A percentile compares a stretch with the other conserved stretches of the same genome.
phyloP scores from a whole-genome alignment of 352 stramenopile species.

The Globisporangium spinosum region DNA sequence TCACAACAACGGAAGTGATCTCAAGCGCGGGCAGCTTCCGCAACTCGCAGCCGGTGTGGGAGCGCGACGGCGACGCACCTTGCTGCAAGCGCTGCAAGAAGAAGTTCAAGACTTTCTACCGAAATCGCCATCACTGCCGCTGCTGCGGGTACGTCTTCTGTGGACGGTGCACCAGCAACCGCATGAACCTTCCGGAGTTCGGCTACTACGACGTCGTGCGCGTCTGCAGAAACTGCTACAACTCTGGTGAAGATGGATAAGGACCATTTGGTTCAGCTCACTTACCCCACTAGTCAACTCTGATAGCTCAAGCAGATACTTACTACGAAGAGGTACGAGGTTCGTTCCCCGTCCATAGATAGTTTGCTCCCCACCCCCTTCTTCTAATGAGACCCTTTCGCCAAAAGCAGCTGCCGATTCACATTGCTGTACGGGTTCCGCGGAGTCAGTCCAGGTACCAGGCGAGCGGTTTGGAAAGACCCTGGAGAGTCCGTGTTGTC shows the following conservation, averaged over 20 bases:
- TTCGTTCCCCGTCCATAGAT: background rate
- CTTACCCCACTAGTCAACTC: background rate
- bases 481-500: conserved; percentile 9
- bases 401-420: conserved; percentile 41
- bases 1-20: conserved; percentile 68
- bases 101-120: conserved; percentile 84
- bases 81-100: conserved; percentile 89
- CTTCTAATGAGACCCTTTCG: conserved; percentile 4
- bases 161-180: conserved; percentile 70
- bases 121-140: conserved; percentile 78
- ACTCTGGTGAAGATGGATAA: conserved; percentile 62
- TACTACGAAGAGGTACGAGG: background rate
- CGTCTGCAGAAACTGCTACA: conserved; percentile 79
- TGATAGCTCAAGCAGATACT: background rate
- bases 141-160: conserved; percentile 87
- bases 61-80: conserved; percentile 73
- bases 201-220: conserved; percentile 85
- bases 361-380: background rate
- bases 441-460: conserved; percentile 40
- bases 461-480: conserved; percentile 23
- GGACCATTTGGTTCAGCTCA: background rate
- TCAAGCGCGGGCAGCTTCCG: conserved; percentile 51
- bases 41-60: conserved; percentile 80
- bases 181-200: conserved; percentile 86
- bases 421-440: conserved; percentile 40